phyloP scores from a whole-genome alignment of 352 stramenopile genomes.

The Pythium rishiriense region DNA sequence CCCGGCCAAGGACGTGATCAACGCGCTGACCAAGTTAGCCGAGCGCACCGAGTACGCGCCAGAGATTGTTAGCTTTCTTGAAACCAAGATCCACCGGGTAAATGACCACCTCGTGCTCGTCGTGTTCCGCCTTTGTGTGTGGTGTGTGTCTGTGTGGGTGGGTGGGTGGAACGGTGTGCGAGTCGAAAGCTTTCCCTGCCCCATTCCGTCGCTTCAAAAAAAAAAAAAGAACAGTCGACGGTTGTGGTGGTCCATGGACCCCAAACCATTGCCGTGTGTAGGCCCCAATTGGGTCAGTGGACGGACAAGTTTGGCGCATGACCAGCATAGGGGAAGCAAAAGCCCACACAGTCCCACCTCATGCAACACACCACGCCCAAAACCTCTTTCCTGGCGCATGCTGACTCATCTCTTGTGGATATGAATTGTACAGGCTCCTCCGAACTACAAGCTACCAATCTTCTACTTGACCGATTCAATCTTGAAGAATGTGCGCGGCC shows the following conservation, averaged over 20 bases:
- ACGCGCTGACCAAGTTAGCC: conserved; percentile 84
- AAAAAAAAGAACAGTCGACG: too few relatives aligned
- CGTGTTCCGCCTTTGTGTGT: conserved; percentile 7
- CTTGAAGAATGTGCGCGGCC: conserved; percentile 83
- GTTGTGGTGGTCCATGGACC: too few relatives aligned
- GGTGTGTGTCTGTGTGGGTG: conserved; percentile 13
- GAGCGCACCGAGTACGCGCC: conserved; percentile 71
- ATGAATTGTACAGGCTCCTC: conserved; percentile 41
- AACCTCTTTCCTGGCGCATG: too few relatives aligned
- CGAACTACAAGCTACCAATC: conserved; percentile 87
- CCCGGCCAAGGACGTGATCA: conserved; percentile 89
- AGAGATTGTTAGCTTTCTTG: conserved; percentile 87
- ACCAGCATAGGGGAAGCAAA: too few relatives aligned
- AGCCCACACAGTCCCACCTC: too few relatives aligned
- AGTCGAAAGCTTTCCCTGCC: background rate
- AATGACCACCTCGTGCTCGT: conserved; percentile 15
- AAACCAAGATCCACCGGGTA: conserved; percentile 90
- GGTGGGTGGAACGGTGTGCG: background rate
- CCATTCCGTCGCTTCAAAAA: too few relatives aligned
- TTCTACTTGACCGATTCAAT: conserved; percentile 91
- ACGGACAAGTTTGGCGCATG: too few relatives aligned
- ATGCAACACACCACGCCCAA: too few relatives aligned
- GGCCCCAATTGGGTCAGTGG: too few relatives aligned
- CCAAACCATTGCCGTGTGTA: too few relatives aligned
- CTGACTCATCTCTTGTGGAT: background rate